Percentiles rank a stretch among this genome's conserved stretches.
Conservation (phyloP, 106 monocot genomes). For the Posidonia australis region DNA sequence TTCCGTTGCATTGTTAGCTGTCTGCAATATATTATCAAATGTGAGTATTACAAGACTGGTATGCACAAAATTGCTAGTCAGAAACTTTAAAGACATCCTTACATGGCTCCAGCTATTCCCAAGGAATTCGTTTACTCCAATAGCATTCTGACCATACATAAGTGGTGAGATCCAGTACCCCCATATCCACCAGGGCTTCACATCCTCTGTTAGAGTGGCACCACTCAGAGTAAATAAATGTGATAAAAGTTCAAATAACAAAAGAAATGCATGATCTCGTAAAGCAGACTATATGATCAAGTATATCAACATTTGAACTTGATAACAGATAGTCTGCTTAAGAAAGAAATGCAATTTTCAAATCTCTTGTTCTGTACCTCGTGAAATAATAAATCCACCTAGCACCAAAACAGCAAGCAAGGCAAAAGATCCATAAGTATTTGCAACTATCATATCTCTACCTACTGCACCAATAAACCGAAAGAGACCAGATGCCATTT, state of each 20-base stretch:
- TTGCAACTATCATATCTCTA: slow-evolving; percentile 53
- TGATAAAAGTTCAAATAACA: no score
- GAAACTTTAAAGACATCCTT: slow-evolving; percentile 1
- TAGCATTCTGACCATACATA: slow-evolving; percentile 33
- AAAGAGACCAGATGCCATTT: slow-evolving; percentile 53
- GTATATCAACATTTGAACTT: neutral
- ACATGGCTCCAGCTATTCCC: slow-evolving; percentile 33
- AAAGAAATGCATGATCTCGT: neutral
- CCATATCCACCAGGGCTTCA: slow-evolving; percentile 40
- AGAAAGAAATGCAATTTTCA: neutral
- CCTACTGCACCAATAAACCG: slow-evolving; percentile 41
- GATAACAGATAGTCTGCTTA: neutral
- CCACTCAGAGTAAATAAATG: neutral
- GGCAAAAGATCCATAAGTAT: slow-evolving; percentile 61
- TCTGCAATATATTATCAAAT: slow-evolving; percentile 8
- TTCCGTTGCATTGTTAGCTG: slow-evolving; percentile 9
- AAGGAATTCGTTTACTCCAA: slow-evolving; percentile 34
- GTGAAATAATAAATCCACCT: slow-evolving; percentile 57
- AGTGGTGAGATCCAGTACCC: slow-evolving; percentile 38
- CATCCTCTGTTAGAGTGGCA: slow-evolving; percentile 16
- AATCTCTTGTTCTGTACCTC: slow-evolving; percentile 21
- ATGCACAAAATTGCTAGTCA: neutral
- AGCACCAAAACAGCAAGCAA: slow-evolving; percentile 39
- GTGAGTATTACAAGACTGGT: neutral
- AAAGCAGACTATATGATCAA: no score